Base-by-base conservation (phyloP, 2,329 filamentous ascomycete genomes). In the Hymenoscyphus linearis region DNA sequence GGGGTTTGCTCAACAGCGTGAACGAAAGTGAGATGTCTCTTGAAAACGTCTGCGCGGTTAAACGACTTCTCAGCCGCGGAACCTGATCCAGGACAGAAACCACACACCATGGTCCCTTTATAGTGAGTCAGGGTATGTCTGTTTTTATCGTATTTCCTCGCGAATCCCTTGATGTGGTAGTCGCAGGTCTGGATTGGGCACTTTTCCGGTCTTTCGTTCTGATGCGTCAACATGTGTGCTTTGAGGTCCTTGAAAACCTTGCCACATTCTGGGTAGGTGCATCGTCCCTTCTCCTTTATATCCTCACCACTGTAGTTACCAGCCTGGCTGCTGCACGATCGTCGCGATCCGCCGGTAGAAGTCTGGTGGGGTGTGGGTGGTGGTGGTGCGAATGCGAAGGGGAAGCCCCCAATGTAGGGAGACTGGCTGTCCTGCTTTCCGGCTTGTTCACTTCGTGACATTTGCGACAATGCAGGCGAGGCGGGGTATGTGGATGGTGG, bases 71-170 rank as follows among this genome's bases (percentile, higher is more conserved):
- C 93, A 5, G 89, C 90, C 1, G 91, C 85, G 2, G 91, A 93
- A 5, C 93, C 92, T 22, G 88, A 89, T 3, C 92, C 91, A 0
- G 93, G 91, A 68, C 95, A 98, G 76, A 98, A 98, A 4, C 93
- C 93, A 71, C 95, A 99, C 7, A 96, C 89, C 92, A 98, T 97
- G 14, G 91, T 97, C 9, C 93, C 93, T 75, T 96, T 96, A 80
- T 98, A 99, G 73, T 98, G 95, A 2, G 93, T 98, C 65, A 98
- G 77, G 1, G 93, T 96, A 73, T 99, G 95, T 13, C 95, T 82
- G 75, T 98, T 98, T 81, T 97, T 97, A 78, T 98, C 95, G 73
- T 98, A 99, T 75, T 98, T 98, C 64, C 93, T 84, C 2, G 93
- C 93, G 71, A 98, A 98, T 0, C 93, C 93, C 75, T 97, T 98